Percentiles rank a stretch among this genome's conserved stretches.
These are phyloP conservation scores for Spergularia azorica DNA, from an alignment of 179 eudicot species.

Conservation along the genomic window DNA sequence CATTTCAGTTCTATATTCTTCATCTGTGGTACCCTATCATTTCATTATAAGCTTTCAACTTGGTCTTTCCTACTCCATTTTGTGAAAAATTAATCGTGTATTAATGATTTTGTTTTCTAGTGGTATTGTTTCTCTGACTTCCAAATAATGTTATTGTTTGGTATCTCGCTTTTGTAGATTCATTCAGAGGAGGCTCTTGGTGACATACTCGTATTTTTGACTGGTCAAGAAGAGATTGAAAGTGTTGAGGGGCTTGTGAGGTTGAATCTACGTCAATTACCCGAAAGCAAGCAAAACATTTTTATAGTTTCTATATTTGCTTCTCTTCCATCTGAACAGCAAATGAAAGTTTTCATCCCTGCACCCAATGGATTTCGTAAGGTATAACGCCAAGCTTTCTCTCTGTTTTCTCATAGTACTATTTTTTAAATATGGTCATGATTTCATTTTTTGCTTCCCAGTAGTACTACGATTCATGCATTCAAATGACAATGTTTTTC, in stretches of 20 bases:
- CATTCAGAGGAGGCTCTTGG: slow-evolving; percentile 89
- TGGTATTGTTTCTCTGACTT: neutral
- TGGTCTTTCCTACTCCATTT: slow-evolving; percentile 1
- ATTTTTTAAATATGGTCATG: neutral
- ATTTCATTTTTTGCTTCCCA: no score
- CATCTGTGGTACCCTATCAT: neutral
- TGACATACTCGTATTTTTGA: slow-evolving; percentile 92
- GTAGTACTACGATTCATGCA: no score
- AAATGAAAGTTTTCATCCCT: slow-evolving; percentile 83
- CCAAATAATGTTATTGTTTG: neutral
- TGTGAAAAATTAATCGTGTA: neutral
- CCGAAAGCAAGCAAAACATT: slow-evolving; percentile 60
- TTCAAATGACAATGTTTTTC: no score
- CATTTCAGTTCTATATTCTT: slow-evolving; percentile 1
- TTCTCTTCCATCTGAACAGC: slow-evolving; percentile 95
- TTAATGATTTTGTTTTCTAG: neutral
- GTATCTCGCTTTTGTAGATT: slow-evolving; percentile 46
- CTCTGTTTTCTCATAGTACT: neutral
- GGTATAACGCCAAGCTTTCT: slow-evolving; percentile 43
- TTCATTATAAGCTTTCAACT: neutral
- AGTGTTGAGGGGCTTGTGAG: slow-evolving; percentile 79
- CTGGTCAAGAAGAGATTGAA: slow-evolving; percentile 99
- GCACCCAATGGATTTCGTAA: slow-evolving; percentile 79
- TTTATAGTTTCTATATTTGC: slow-evolving; percentile 65
- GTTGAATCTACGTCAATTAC: slow-evolving; percentile 63